These are phyloP conservation scores for Sordariomycetes sp. DNA, from an alignment of 2,329 filamentous ascomycete genomes.

Conservation along the genomic window DNA sequence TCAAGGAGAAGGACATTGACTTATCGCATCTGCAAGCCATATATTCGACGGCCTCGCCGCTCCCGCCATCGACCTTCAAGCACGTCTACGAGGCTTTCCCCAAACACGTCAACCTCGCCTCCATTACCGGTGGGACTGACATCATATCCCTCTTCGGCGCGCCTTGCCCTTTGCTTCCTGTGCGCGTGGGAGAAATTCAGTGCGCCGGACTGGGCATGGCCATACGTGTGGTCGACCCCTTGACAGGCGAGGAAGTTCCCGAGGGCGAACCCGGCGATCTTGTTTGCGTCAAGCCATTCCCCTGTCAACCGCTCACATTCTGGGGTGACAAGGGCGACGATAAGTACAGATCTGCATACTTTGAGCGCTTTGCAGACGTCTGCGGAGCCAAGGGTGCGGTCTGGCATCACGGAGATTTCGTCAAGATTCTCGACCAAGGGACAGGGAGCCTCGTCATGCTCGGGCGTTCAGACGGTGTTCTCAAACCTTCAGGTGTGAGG, in stretches of 20 bases:
- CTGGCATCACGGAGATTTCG: slow-evolving; percentile 96
- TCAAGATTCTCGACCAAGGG: slow-evolving; percentile 52
- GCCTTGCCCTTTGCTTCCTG: slow-evolving; percentile 67
- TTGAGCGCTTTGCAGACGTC: slow-evolving; percentile 61
- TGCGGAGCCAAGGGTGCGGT: slow-evolving; percentile 33
- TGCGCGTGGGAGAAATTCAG: slow-evolving; percentile 67
- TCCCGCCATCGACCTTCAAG: slow-evolving; percentile 85
- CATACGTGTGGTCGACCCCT: slow-evolving; percentile 50
- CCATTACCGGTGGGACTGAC: slow-evolving; percentile 93
- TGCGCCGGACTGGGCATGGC: slow-evolving; percentile 73
- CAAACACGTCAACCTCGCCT: slow-evolving; percentile 70
- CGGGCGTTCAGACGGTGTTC: slow-evolving; percentile 80
- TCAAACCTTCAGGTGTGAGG: slow-evolving; percentile 85
- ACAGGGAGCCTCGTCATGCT: slow-evolving; percentile 85
- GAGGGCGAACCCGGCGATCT: slow-evolving; percentile 74
- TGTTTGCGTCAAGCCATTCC: slow-evolving; percentile 79
- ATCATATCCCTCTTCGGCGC: slow-evolving; percentile 93
- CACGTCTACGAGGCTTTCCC: slow-evolving; percentile 86
- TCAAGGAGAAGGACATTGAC: slow-evolving; percentile 40
- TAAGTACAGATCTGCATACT: slow-evolving; percentile 83
- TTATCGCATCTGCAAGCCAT: slow-evolving; percentile 68
- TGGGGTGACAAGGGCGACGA: slow-evolving; percentile 56
- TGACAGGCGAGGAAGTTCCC: slow-evolving; percentile 42
- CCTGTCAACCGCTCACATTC: slow-evolving; percentile 84
- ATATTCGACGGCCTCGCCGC: slow-evolving; percentile 86